phyloP scores from a whole-genome alignment of 352 stramenopile genomes.

The Plasmopara halstedii region DNA sequence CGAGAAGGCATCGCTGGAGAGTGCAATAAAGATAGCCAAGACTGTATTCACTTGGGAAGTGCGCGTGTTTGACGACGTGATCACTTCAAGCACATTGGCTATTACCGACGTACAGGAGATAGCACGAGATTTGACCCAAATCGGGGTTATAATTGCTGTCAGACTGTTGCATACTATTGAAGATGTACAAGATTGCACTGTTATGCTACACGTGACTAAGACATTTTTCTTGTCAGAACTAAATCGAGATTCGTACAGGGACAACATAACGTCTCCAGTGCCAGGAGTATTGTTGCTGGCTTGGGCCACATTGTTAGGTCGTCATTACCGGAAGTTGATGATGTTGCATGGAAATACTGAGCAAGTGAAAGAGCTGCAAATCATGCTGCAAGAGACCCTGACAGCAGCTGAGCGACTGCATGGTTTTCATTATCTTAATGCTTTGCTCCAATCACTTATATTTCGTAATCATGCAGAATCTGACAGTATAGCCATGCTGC shows the following conservation, averaged over 20 bases:
- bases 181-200: conserved; percentile 7
- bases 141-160: conserved; percentile 30
- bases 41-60: conserved; percentile 29
- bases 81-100: conserved; percentile 20
- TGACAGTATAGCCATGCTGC: conserved; percentile 19
- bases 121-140: conserved; percentile 17
- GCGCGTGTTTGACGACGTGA: conserved; percentile 22
- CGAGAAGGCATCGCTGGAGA: conserved; percentile 26
- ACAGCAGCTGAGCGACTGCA: conserved; percentile 29
- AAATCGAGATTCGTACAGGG: conserved; percentile 3
- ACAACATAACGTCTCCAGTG: conserved; percentile 18
- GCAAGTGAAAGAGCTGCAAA: conserved; percentile 22
- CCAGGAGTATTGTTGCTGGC: conserved; percentile 42
- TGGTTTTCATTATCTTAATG: conserved; percentile 52
- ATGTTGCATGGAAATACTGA: conserved; percentile 4
- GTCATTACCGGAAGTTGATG: conserved; percentile 22
- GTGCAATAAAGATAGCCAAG: conserved; percentile 29
- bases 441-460: conserved; percentile 34
- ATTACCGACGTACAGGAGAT: conserved; percentile 13
- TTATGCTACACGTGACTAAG: conserved; percentile 13
- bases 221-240: conserved; percentile 30
- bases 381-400: conserved; percentile 36
- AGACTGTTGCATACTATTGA: conserved; percentile 25
- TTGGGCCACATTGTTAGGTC: conserved; percentile 46
- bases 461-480: conserved; percentile 21